Evolutionary conservation across 2,329 filamentous ascomycete species (phyloP).

Genomic region (Coniochaeta prunicola): DNA sequence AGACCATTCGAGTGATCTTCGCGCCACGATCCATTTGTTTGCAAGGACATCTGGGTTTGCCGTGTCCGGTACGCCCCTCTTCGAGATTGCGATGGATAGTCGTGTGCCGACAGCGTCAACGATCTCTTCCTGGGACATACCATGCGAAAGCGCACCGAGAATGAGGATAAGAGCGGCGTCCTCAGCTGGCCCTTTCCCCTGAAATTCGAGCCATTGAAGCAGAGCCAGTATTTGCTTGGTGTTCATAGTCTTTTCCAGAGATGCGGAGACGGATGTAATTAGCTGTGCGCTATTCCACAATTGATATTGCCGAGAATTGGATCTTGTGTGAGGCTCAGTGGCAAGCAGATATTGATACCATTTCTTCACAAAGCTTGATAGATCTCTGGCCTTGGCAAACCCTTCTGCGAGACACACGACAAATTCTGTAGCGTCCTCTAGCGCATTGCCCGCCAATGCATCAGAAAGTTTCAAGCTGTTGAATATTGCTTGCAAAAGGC

Average conservation of each 20-base stretch:
- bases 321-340: constrained; percentile 16
- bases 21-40: constrained; percentile 15
- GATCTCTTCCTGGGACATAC: constrained; percentile 32
- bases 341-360: constrained; percentile 37
- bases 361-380: constrained; percentile 36
- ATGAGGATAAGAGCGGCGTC: constrained; percentile 31
- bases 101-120: constrained; percentile 31
- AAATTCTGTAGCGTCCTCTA: constrained; percentile 18
- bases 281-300: constrained; percentile 21
- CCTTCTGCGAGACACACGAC: constrained; percentile 35
- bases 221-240: constrained; percentile 34
- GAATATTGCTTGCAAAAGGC: constrained; percentile 32
- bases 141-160: constrained; percentile 32
- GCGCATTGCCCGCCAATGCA: not conserved
- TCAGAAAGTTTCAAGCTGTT: constrained; percentile 18
- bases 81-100: constrained; percentile 27
- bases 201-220: constrained; percentile 32
- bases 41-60: constrained; percentile 6
- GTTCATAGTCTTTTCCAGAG: constrained; percentile 36
- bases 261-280: constrained; percentile 13
- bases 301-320: not conserved
- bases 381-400: constrained; percentile 34
- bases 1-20: constrained; percentile 18
- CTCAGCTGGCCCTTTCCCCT: constrained; percentile 17
- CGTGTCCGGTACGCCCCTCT: constrained; percentile 8